Evolutionary conservation across 2,329 filamentous ascomycete species (phyloP).

Genomic region (Xylariales sp.): DNA sequence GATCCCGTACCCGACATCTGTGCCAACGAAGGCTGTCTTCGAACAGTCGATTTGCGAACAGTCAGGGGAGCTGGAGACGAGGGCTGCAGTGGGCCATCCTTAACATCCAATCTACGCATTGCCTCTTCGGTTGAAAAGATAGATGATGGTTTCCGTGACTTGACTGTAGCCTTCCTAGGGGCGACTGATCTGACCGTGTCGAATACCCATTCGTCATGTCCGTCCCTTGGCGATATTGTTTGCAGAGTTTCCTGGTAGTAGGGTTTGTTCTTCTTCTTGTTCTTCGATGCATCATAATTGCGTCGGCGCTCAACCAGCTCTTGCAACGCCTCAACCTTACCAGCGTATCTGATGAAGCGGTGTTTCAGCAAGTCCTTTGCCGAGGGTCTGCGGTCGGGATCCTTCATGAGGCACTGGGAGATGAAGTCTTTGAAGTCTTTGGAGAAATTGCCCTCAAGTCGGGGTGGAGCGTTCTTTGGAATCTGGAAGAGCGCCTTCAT

Average conservation of each 20-base stretch:
- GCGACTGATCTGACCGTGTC: constrained; percentile 80
- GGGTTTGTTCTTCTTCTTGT: constrained; percentile 64
- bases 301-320: constrained; percentile 82
- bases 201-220: constrained; percentile 90
- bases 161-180: constrained; percentile 49
- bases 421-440: constrained; percentile 94
- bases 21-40: constrained; percentile 42
- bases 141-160: constrained; percentile 51
- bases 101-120: constrained; percentile 55
- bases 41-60: constrained; percentile 55
- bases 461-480: constrained; percentile 79
- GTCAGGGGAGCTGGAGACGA: constrained; percentile 50
- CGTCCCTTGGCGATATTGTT: constrained; percentile 60
- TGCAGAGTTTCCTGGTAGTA: constrained; percentile 93
- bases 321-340: constrained; percentile 81
- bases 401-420: constrained; percentile 84
- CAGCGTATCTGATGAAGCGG: constrained; percentile 80
- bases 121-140: constrained; percentile 56
- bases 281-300: constrained; percentile 72
- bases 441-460: constrained; percentile 80
- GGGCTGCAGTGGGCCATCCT: constrained; percentile 54
- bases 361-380: constrained; percentile 86
- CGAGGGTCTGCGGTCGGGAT: constrained; percentile 76
- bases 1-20: constrained; percentile 35
- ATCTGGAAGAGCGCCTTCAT: constrained; percentile 94